Percentiles rank a stretch among this genome's conserved stretches.
Evolutionary conservation across 352 stramenopile species (phyloP).

Genomic region (Peronospora belbahrii): DNA sequence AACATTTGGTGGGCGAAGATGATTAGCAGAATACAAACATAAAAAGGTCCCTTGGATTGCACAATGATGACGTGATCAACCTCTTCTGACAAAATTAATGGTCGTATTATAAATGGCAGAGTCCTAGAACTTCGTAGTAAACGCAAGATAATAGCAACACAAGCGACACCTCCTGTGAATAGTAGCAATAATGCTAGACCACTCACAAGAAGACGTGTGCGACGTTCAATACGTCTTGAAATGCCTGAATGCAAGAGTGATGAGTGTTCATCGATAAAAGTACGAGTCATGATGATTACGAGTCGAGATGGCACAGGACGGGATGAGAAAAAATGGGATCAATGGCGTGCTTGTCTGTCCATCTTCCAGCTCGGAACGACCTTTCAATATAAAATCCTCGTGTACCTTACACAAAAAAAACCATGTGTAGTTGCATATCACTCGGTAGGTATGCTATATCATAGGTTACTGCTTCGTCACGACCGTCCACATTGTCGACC

Average conservation of each 20-base stretch:
- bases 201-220: slow-evolving; percentile 11
- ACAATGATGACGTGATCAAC: too few species aligned
- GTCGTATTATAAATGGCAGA: neutral
- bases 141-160: slow-evolving; percentile 12
- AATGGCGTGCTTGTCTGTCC: slow-evolving; percentile 35
- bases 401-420: neutral
- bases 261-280: slow-evolving; percentile 8
- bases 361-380: slow-evolving; percentile 28
- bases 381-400: neutral
- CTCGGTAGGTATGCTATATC: neutral
- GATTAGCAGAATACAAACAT: too few species aligned
- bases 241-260: slow-evolving; percentile 10
- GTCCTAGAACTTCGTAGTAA: neutral
- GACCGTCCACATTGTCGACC: too few species aligned
- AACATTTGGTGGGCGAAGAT: too few species aligned
- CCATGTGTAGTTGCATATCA: neutral
- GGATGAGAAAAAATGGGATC: slow-evolving; percentile 5
- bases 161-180: slow-evolving; percentile 5
- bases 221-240: slow-evolving; percentile 1
- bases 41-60: too few species aligned
- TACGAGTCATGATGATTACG: slow-evolving; percentile 1
- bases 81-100: slow-evolving; percentile 20
- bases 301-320: neutral
- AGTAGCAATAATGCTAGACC: slow-evolving; percentile 15
- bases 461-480: slow-evolving; percentile 54